Evolutionary conservation across 192 early-diverging fungal genomes (phyloP).

Genomic region (Linnemannia hyalina): DNA sequence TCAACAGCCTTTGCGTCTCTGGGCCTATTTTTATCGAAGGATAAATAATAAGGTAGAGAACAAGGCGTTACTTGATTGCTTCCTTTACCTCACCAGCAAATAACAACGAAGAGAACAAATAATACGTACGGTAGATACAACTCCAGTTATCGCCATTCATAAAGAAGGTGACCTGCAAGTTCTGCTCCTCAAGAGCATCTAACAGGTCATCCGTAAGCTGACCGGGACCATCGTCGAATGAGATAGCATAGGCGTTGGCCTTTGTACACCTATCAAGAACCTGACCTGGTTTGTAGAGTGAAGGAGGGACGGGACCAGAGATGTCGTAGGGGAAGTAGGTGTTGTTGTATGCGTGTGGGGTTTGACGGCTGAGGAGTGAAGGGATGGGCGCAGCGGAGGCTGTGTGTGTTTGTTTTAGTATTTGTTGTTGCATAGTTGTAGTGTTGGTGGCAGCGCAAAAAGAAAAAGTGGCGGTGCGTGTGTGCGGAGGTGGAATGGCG

Average conservation of each 20-base stretch:
- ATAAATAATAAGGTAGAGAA: slow-evolving; percentile 5
- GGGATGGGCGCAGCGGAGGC: slow-evolving; percentile 41
- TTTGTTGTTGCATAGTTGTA: no score
- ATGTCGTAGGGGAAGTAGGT: slow-evolving; percentile 34
- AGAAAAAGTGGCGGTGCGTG: neutral
- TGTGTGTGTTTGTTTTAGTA: slow-evolving; percentile 1
- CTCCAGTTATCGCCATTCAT: slow-evolving; percentile 65
- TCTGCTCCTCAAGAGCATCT: slow-evolving; percentile 62
- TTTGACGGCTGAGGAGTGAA: slow-evolving; percentile 16
- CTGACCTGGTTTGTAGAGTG: slow-evolving; percentile 26
- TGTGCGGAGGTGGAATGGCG: neutral
- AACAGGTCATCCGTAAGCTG: slow-evolving; percentile 64
- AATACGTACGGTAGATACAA: slow-evolving; percentile 58
- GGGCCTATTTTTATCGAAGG: slow-evolving; percentile 3
- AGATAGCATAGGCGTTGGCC: slow-evolving; percentile 59
- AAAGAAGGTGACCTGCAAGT: slow-evolving; percentile 74
- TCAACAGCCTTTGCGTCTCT: slow-evolving; percentile 40
- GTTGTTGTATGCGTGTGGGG: slow-evolving; percentile 29
- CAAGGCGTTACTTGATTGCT: neutral
- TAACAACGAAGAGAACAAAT: neutral
- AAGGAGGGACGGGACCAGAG: slow-evolving; percentile 26
- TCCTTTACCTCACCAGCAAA: neutral
- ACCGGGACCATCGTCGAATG: slow-evolving; percentile 79
- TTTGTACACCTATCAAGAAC: slow-evolving; percentile 24
- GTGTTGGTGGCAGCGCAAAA: neutral